These are phyloP conservation scores for Breynia disticha DNA, from an alignment of 441 rosid species.

Conservation along the genomic window DNA sequence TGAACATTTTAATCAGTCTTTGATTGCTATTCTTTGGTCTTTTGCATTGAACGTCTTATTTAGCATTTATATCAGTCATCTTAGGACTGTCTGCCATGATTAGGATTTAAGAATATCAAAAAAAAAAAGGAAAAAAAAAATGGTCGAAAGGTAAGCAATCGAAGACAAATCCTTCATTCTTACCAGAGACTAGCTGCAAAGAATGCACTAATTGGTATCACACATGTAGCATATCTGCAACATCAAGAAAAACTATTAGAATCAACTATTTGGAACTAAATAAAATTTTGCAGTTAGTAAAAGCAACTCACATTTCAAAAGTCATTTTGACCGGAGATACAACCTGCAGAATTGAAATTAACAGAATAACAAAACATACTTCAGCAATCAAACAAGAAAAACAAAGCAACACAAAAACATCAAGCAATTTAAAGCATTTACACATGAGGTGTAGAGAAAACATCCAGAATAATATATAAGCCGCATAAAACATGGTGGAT, in stretches of 20 bases:
- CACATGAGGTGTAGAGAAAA: not conserved
- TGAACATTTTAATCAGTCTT: too few species aligned
- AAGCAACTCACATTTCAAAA: constrained; percentile 75
- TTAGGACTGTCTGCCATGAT: not conserved
- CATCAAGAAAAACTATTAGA: constrained; percentile 12
- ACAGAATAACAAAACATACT: constrained; percentile 10
- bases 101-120: not conserved
- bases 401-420: not conserved
- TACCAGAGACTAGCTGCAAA: constrained; percentile 99
- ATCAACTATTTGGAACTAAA: constrained; percentile 2
- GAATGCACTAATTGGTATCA: constrained; percentile 97
- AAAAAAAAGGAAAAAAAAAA: not conserved
- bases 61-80: not conserved
- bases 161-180: constrained; percentile 13
- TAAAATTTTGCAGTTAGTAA: not conserved
- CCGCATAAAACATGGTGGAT: too few species aligned
- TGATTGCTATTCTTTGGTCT: too few species aligned
- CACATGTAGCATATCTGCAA: constrained; percentile 89
- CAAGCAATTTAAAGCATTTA: too few species aligned
- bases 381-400: not conserved
- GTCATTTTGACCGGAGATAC: constrained; percentile 97
- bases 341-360: constrained; percentile 43
- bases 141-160: not conserved
- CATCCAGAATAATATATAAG: too few species aligned
- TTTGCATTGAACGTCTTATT: too few species aligned